Conservation (phyloP, 345 rosid genomes). For the Populus deltoides region DNA sequence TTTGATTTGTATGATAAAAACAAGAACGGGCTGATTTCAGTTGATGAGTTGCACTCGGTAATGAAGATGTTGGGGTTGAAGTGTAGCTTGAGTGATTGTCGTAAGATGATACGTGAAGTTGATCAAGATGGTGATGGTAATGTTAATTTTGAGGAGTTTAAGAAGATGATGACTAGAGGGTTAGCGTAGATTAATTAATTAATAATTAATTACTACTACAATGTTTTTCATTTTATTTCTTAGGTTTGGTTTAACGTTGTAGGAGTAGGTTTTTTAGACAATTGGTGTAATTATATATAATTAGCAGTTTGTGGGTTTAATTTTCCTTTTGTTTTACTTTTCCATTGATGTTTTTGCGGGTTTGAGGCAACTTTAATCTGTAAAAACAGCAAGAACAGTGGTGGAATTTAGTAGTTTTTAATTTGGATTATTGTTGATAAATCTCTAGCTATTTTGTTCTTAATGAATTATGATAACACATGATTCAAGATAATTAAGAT, state of each 20-base stretch:
- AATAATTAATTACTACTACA: neutral
- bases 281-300: neutral
- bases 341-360: neutral
- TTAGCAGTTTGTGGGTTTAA: neutral
- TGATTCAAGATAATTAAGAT: neutral
- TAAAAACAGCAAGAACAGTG: neutral
- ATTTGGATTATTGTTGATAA: neutral
- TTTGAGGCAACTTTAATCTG: neutral
- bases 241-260: neutral
- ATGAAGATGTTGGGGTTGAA: conserved; percentile 79
- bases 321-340: neutral
- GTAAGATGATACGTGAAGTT: conserved; percentile 78
- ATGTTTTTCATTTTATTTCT: neutral
- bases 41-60: conserved; percentile 64
- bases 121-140: conserved; percentile 89
- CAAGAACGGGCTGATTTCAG: conserved; percentile 79
- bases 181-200: neutral
- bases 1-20: conserved; percentile 82
- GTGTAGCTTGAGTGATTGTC: conserved; percentile 59
- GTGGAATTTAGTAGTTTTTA: neutral
- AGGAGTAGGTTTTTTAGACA: neutral
- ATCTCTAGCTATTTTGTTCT: neutral
- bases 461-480: neutral
- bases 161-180: conserved; percentile 70
- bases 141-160: conserved; percentile 92